Conservation (phyloP, 345 rosid genomes). For the Bruguiera sexangula region DNA sequence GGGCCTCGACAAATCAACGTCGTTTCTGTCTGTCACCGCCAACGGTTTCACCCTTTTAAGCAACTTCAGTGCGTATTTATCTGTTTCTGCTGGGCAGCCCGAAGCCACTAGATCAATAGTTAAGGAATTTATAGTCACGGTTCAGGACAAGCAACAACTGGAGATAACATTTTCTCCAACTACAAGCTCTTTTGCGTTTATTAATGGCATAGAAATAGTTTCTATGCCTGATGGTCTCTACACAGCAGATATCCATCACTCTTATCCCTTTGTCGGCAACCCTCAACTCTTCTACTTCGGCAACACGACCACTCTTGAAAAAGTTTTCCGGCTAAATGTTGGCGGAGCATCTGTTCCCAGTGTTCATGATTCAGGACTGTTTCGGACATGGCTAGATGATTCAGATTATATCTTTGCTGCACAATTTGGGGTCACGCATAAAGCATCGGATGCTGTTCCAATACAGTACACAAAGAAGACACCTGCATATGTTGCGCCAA, state of each 20-base stretch:
- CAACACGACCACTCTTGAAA: conserved; percentile 18
- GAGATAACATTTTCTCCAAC: conserved; percentile 26
- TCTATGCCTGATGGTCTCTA: conserved; percentile 32
- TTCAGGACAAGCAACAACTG: conserved; percentile 8
- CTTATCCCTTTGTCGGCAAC: not conserved
- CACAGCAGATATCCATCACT: not conserved
- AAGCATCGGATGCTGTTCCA: not conserved
- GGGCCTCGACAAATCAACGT: not conserved
- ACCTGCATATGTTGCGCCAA: conserved; percentile 35
- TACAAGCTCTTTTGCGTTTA: conserved; percentile 27
- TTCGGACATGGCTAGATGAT: conserved; percentile 29
- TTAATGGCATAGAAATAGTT: conserved; percentile 42
- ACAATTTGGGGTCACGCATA: not conserved
- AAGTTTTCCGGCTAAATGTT: conserved; percentile 26
- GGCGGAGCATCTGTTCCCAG: conserved; percentile 4
- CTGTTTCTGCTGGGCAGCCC: not conserved
- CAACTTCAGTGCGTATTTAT: conserved; percentile 29
- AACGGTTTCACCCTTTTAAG: conserved; percentile 20
- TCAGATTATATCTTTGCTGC: not conserved
- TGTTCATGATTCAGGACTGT: conserved; percentile 22
- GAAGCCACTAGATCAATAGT: not conserved
- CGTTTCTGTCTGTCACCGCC: conserved; percentile 28
- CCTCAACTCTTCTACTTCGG: not conserved
- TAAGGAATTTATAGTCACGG: conserved; percentile 28
- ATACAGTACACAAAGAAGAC: conserved; percentile 10